These are phyloP conservation scores for Ulota crispa DNA, from an alignment of 225 moss, liverwort and hornwort species.

Conservation along the genomic window DNA sequence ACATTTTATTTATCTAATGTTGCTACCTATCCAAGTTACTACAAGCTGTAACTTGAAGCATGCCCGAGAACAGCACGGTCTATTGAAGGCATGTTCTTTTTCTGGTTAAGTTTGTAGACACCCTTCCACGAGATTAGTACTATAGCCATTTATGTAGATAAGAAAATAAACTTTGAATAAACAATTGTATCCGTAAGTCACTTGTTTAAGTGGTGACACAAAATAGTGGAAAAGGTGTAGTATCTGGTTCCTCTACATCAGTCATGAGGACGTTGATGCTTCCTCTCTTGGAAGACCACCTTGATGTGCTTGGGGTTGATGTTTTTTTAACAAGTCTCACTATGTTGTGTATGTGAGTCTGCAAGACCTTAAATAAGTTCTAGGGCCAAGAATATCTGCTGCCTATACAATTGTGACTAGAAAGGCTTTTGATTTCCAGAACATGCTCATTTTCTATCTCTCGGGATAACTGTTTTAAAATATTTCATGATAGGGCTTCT, in stretches of 20 bases:
- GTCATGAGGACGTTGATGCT: neutral
- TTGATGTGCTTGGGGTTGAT: neutral
- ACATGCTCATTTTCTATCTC: neutral
- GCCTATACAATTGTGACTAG: neutral
- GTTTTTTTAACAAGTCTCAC: neutral
- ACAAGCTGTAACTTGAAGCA: no score
- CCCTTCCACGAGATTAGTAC: neutral
- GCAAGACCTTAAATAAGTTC: neutral
- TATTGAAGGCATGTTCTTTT: neutral
- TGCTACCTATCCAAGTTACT: neutral
- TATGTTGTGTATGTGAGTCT: neutral
- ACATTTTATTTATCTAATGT: neutral
- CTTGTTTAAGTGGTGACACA: neutral
- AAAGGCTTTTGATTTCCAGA: neutral
- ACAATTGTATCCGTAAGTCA: neutral
- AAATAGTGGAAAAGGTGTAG: neutral
- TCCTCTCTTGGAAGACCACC: neutral
- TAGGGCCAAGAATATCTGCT: neutral
- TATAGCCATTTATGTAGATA: neutral
- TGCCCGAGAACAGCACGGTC: no score
- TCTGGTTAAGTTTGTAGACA: neutral
- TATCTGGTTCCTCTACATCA: neutral
- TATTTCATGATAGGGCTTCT: constrained; percentile 60
- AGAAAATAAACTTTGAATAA: neutral
- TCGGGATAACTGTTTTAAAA: neutral